Evolutionary conservation across 768 basidiomycete genomes (phyloP), one percentile per base, ranked within the genome.

Genomic region (Brasilioporus rufonigricans): DNA sequence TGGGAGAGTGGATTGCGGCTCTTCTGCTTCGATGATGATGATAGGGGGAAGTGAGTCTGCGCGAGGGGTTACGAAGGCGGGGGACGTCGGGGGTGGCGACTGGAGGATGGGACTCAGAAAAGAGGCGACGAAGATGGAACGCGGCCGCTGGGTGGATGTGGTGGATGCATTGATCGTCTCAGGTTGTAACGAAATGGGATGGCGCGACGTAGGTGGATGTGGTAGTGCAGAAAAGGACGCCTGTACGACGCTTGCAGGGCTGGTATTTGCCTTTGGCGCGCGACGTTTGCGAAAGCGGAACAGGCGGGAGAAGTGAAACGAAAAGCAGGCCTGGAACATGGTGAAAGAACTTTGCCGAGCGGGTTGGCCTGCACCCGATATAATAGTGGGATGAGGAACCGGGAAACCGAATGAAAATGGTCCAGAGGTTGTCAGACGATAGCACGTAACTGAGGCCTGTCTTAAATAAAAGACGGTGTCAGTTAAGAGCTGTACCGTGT

Each of bases 251-350:
- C 14, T 44, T 6, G 21, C 1, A 4, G 44, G n/a, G 9, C 14
- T 13, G 1, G 19, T 16, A 4, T 23, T 32, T 14, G n/a, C 32
- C 7, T 56, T 55, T 29, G 45, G 18, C 44, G 35, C 36, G 9
- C 57, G 55, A 47, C 64, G 59, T 29, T 14, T 50, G 11, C 56
- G 52, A 32, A 60, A 27, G 44, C 62, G 60, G 35, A 67, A 60
- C 5, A 66, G 16, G 36, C 60, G 67, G 13, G 54, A 36, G 19
- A 68, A 38, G 3, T 53, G 29, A 3, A 60, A 52, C 2, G 57
- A 58, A 26, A 65, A 41, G 31, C 63, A 61, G 27, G n/a, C 14
- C 10, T 32, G 31, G 32, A 64, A 59, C 65, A 66, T 67, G 24
- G 12, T 39, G 21, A 18, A 1, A 18, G 12, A 0, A 11, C 41